A percentile compares a stretch with the other conserved stretches of the same genome.
These are phyloP conservation scores for Mycosarcoma maydis DNA, from an alignment of 1,284 basidiomycete species.

Conservation along the genomic window DNA sequence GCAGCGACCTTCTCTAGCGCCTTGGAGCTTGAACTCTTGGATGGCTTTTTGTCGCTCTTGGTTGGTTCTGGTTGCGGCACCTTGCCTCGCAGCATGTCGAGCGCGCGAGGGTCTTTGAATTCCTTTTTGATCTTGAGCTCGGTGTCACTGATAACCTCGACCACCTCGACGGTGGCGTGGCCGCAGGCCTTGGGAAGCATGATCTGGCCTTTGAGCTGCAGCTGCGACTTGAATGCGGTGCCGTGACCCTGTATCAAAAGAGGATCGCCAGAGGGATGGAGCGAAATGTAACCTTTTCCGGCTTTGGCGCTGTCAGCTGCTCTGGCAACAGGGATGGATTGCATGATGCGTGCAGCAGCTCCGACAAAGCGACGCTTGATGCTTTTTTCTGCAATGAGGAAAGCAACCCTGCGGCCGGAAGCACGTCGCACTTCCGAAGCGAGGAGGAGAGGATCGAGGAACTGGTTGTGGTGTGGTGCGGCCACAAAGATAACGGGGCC, in stretches of 20 bases:
- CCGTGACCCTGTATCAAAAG: constrained; percentile 78
- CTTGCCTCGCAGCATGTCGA: constrained; percentile 61
- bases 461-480: constrained; percentile 97
- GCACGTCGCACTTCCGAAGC: constrained; percentile 85
- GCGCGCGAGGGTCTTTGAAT: constrained; percentile 71
- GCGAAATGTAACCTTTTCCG: constrained; percentile 78
- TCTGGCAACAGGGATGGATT: constrained; percentile 80
- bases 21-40: constrained; percentile 8
- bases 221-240: constrained; percentile 82
- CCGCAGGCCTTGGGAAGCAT: constrained; percentile 85
- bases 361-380: constrained; percentile 85
- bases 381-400: constrained; percentile 92
- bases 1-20: constrained; percentile 22
- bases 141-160: constrained; percentile 89
- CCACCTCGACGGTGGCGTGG: constrained; percentile 82
- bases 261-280: constrained; percentile 73
- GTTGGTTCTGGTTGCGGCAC: constrained; percentile 25
- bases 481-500: constrained; percentile 96
- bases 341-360: constrained; percentile 84
- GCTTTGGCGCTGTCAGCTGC: constrained; percentile 87
- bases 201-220: constrained; percentile 83
- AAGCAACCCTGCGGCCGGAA: constrained; percentile 83
- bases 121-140: constrained; percentile 82
- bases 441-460: constrained; percentile 91
- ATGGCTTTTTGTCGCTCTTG: constrained; percentile 28